phyloP scores from a whole-genome alignment of 2,329 filamentous ascomycete genomes.

The Fusarium pseudoanthophilum region DNA sequence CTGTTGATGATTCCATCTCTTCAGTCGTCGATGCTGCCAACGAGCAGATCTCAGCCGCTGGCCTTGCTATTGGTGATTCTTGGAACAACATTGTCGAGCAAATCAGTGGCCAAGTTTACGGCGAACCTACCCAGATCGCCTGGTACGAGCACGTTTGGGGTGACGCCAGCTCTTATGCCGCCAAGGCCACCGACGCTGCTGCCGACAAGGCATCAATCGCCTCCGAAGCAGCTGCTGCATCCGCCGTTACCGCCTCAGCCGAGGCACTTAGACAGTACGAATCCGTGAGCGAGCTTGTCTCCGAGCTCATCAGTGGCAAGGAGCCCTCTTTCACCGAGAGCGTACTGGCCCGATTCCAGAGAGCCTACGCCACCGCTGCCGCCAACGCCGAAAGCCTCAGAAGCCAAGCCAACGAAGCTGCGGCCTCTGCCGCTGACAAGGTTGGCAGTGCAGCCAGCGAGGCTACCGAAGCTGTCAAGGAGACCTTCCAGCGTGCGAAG shows the following conservation, averaged over 20 bases:
- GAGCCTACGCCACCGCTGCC: slow-evolving; percentile 75
- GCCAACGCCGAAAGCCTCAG: slow-evolving; percentile 62
- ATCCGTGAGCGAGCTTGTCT: slow-evolving; percentile 76
- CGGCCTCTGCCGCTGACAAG: slow-evolving; percentile 50
- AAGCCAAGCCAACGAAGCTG: slow-evolving; percentile 49
- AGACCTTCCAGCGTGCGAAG: slow-evolving; percentile 48
- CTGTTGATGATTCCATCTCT: slow-evolving; percentile 52
- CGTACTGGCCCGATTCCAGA: slow-evolving; percentile 76
- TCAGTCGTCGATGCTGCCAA: slow-evolving; percentile 59
- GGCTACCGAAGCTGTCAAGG: slow-evolving; percentile 57
- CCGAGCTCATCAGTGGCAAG: slow-evolving; percentile 79
- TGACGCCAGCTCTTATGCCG: slow-evolving; percentile 66
- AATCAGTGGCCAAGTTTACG: slow-evolving; percentile 77
- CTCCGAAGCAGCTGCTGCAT: slow-evolving; percentile 61
- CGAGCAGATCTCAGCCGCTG: slow-evolving; percentile 51
- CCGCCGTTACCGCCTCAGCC: slow-evolving; percentile 69
- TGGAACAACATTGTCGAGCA: slow-evolving; percentile 63
- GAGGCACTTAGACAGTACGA: slow-evolving; percentile 73
- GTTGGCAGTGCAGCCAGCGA: slow-evolving; percentile 53
- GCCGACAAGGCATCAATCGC: slow-evolving; percentile 50
- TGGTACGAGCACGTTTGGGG: slow-evolving; percentile 62
- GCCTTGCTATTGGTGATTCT: slow-evolving; percentile 52
- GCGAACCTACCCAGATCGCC: slow-evolving; percentile 68
- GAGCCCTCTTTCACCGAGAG: slow-evolving; percentile 86
- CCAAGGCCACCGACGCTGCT: slow-evolving; percentile 65